Base-by-base conservation (phyloP, 306 rosid species). In the Casuarina equisetifolia region DNA sequence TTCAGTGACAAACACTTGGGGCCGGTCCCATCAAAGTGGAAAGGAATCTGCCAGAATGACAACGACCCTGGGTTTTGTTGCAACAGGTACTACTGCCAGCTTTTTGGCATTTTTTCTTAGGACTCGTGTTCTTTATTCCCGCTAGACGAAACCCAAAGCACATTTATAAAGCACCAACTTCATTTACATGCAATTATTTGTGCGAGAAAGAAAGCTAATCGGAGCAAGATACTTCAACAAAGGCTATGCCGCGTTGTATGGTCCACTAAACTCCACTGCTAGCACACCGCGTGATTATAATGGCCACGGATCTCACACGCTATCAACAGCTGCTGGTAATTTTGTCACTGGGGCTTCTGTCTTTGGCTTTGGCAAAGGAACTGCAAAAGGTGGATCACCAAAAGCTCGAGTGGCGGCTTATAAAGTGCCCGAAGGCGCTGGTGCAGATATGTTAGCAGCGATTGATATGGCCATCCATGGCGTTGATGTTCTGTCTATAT, bases 281-380 rank as follows among this genome's bases (percentile, higher is more conserved):
- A 58, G 79, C 78, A 78, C 80, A 20, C 84, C 83, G 10, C 61
- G 87, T 42, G 94, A 93, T 83, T 36, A 54, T 10, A 80, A 54
- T 0, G 97, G 97, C 5, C 96, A 93, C 77, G 97, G 94, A 6
- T 82, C 96, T 48, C 97, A 93, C 90, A 91, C 97, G 0, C 84
- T 93, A 8, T 93, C 94, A 44, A 93, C 92, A 2, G 70, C 89
- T 1, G 97, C 89, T 3, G 96, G 97, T 5, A 85, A 69, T 79
- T 88, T 85, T 49, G 96, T 90, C 15, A 42, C 53, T 0, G 87
- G 79, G 2, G 91, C 89, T 13, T 88, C 40, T 57, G 82, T 91
- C 2, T 78, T 87, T 20, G 94, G 96, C 0, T 16, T 68, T 0
- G 94, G 91, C 7, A 81, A 83, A 20, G 97, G 96, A 52, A 91